Conservation (phyloP, 495 filamentous ascomycete species). For the Darksidea phi region DNA sequence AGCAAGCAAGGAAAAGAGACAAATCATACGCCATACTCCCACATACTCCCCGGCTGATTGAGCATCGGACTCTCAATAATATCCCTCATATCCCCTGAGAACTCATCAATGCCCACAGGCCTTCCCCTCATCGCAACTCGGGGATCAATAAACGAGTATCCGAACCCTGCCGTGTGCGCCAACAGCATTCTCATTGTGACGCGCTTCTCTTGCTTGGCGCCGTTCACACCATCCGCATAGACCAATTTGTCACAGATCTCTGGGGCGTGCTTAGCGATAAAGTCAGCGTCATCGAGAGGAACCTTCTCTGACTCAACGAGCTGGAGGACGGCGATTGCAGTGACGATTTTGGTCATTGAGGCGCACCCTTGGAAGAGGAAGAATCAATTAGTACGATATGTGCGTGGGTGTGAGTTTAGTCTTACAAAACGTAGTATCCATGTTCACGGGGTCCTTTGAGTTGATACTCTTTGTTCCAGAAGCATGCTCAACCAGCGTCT, state of each 20-base stretch:
- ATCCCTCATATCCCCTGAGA: constrained; percentile 49
- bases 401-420: too few relatives aligned
- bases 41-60: constrained; percentile 58
- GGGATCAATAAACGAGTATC: constrained; percentile 53
- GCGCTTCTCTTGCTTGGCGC: constrained; percentile 50
- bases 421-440: constrained; percentile 53
- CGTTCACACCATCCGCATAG: constrained; percentile 22
- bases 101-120: constrained; percentile 56
- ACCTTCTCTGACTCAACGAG: constrained; percentile 54
- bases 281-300: constrained; percentile 49
- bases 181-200: constrained; percentile 65
- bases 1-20: not conserved
- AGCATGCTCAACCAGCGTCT: constrained; percentile 48
- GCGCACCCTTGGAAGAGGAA: too few relatives aligned
- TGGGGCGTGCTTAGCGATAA: constrained; percentile 48
- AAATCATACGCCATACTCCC: constrained; percentile 56
- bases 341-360: constrained; percentile 58
- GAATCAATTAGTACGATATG: too few relatives aligned
- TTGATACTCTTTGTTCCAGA: constrained; percentile 46
- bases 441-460: constrained; percentile 46
- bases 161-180: constrained; percentile 54
- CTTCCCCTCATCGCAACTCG: constrained; percentile 48
- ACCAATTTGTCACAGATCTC: constrained; percentile 47
- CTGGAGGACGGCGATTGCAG: constrained; percentile 57
- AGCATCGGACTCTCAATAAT: constrained; percentile 49